Conservation (phyloP, 2,329 filamentous ascomycete species). For the Didymella glomerata region DNA sequence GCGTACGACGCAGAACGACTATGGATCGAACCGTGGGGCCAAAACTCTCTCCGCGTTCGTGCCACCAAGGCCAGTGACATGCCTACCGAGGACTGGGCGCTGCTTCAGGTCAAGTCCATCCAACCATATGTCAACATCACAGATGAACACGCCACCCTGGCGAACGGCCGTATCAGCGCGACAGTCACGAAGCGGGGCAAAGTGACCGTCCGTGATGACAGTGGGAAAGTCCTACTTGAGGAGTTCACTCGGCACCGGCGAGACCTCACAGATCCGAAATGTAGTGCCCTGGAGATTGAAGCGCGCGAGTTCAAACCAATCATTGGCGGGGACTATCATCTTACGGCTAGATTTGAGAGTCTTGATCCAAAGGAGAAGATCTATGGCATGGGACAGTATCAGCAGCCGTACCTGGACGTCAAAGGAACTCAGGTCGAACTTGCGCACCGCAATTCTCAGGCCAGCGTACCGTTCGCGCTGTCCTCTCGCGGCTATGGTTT, state of each 20-base stretch:
- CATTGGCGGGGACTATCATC: neutral
- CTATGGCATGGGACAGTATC: neutral
- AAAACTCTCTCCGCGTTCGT: constrained; percentile 46
- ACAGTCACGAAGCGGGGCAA: neutral
- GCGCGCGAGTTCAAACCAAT: neutral
- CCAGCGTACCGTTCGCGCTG: neutral
- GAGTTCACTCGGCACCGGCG: neutral
- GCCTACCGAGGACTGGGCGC: neutral
- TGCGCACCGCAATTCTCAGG: neutral
- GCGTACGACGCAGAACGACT: constrained; percentile 62
- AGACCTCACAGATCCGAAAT: neutral
- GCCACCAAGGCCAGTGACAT: neutral
- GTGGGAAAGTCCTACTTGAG: neutral
- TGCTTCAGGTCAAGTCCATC: neutral
- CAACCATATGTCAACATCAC: neutral
- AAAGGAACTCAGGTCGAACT: neutral
- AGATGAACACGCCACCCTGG: neutral
- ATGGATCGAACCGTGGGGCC: constrained; percentile 61
- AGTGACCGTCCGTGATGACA: neutral
- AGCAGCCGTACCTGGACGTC: neutral
- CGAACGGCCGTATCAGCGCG: neutral
- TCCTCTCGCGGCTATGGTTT: neutral
- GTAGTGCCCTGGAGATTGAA: neutral
- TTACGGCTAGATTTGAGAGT: neutral
- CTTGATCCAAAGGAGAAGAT: neutral